Evolutionary conservation across 2,329 filamentous ascomycete species (phyloP).

Genomic region (Penicillium capsulatum): DNA sequence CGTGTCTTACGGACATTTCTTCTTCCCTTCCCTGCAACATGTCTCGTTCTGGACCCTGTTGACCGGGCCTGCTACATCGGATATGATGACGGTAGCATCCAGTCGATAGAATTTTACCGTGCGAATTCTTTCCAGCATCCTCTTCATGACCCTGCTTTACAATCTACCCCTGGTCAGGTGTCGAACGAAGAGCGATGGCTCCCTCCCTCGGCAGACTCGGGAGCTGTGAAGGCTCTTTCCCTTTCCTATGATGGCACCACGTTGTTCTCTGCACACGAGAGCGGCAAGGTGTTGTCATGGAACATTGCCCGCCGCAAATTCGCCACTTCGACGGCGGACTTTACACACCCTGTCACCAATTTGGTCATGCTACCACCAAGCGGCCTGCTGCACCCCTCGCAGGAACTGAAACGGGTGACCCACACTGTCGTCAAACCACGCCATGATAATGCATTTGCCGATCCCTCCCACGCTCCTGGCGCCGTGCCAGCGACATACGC

Average conservation of each 20-base stretch:
- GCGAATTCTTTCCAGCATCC: conserved; percentile 41
- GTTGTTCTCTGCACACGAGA: conserved; percentile 74
- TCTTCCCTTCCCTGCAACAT: conserved; percentile 68
- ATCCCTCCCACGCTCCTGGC: conserved; percentile 32
- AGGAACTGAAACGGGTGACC: conserved; percentile 47
- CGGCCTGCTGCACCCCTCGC: conserved; percentile 40
- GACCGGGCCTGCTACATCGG: conserved; percentile 78
- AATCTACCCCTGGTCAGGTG: conserved; percentile 41
- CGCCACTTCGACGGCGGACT: conserved; percentile 61
- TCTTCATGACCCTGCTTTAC: conserved; percentile 33
- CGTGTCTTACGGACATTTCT: conserved; percentile 75
- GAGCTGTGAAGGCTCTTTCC: conserved; percentile 63
- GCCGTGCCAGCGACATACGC: conserved; percentile 43
- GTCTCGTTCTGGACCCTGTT: conserved; percentile 72
- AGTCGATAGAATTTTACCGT: conserved; percentile 70
- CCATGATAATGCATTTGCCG: conserved; percentile 40
- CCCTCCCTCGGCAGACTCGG: conserved; percentile 60
- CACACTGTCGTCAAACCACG: conserved; percentile 71
- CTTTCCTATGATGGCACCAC: conserved; percentile 78
- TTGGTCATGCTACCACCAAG: conserved; percentile 65
- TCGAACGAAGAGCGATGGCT: conserved; percentile 42
- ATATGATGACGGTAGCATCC: conserved; percentile 75
- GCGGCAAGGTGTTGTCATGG: conserved; percentile 76
- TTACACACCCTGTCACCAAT: conserved; percentile 81
- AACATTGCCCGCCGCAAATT: conserved; percentile 68